Percentiles rank a stretch among this genome's conserved stretches.
These are phyloP conservation scores for Trametes villosa DNA, from an alignment of 768 basidiomycete species.

Conservation along the genomic window DNA sequence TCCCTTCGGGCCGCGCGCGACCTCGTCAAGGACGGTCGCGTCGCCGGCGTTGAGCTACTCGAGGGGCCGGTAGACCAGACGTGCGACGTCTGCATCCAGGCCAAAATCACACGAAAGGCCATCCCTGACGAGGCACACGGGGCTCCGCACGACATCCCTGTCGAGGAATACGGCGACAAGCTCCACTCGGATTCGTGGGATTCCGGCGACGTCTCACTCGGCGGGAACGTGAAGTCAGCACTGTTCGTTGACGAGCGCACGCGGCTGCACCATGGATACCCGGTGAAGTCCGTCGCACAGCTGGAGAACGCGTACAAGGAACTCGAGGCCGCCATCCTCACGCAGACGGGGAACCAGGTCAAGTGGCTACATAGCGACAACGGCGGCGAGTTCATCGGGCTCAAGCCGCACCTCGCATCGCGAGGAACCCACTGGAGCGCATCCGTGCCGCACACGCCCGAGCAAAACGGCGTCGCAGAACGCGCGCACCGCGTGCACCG, in stretches of 20 bases:
- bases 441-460: conserved; percentile 29
- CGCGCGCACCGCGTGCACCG: conserved; percentile 21
- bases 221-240: conserved; percentile 27
- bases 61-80: conserved; percentile 11
- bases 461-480: conserved; percentile 34
- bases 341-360: conserved; percentile 35
- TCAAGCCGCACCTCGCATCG: neutral
- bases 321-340: conserved; percentile 39
- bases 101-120: conserved; percentile 13
- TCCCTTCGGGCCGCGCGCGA: conserved; percentile 23
- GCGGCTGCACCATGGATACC: conserved; percentile 2
- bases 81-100: conserved; percentile 48
- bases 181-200: too few relatives aligned
- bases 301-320: conserved; percentile 39
- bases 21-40: conserved; percentile 34
- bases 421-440: neutral
- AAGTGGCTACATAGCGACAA: conserved; percentile 45
- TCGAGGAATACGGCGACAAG: conserved; percentile 37
- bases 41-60: conserved; percentile 37
- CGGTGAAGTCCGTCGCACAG: conserved; percentile 32
- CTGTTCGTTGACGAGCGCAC: conserved; percentile 37
- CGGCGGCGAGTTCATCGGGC: conserved; percentile 38
- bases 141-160: too few relatives aligned
- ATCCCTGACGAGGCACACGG: conserved; percentile 8
- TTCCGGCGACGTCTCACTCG: conserved; percentile 34